Evolutionary conservation across 108 stramenopile species (phyloP), one percentile per base, ranked within the genome.

Genomic region (Seminavis robusta): DNA sequence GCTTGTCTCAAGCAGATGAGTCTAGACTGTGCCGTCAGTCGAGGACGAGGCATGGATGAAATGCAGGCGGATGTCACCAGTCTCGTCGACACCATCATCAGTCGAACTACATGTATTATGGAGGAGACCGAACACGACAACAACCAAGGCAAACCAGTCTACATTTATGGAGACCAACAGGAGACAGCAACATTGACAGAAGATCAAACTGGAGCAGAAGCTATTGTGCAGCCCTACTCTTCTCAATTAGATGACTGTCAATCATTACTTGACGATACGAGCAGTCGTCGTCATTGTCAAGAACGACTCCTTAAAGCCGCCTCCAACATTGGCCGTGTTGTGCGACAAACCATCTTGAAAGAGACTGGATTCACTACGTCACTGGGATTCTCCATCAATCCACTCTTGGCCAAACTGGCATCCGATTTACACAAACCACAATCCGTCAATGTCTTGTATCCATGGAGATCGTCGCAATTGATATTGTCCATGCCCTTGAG

Each of bases 41-140:
- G 41, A 27, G 43, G 39, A 46, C 60, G 71, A 5, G 58, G 62
- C 31, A 82, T 82, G 81, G 81, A 82, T 47, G 81, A 82, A 65
- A 71, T 70, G 60, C 61, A 72, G 47, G 73, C 66, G n/a, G 81
- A 82, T 75, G 34, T 82, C 7, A 63, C 81, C 5, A 26, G 16
- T 33, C 50, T 43, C 13, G 70, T 74, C 11, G 27, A 29, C 16
- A 15, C 29, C 9, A 5, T 13, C 37, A 33, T 17, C 19, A 53
- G n/a, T 19, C 4, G 16, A 16, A 56, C 46, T 32, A 47, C 47
- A 17, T 34, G 27, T 25, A 59, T 5, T 11, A 48, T 8, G 15
- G 24, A 24, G 19, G 21, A 23, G 9, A 4, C 6, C 29, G 52
- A n/a, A 8, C 9, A n/a, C n/a, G n/a, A n/a, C n/a, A n/a, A n/a